A percentile compares a stretch with the other conserved stretches of the same genome.
Evolutionary conservation across 2,329 filamentous ascomycete genomes (phyloP).

Genomic region (Coleophoma eucalyptorum): DNA sequence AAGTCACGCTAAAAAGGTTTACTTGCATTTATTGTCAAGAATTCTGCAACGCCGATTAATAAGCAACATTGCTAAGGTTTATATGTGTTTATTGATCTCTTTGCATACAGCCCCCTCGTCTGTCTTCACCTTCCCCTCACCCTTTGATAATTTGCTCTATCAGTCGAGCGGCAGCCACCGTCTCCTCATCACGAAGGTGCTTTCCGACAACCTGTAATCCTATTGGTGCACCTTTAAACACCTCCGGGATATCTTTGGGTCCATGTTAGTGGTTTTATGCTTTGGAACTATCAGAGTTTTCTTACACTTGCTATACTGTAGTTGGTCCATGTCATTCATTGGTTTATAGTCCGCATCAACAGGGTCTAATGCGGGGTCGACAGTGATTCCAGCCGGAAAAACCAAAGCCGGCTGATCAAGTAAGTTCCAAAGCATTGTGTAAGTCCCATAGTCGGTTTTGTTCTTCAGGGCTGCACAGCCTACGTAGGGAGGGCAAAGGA

Average conservation of each 20-base stretch:
- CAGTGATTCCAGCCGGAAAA: constrained; percentile 48
- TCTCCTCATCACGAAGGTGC: constrained; percentile 45
- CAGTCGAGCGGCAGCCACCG: constrained; percentile 6
- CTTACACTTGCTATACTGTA: constrained; percentile 42
- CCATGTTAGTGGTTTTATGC: too few species aligned
- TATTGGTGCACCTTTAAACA: constrained; percentile 43
- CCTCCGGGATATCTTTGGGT: constrained; percentile 39
- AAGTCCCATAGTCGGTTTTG: not conserved
- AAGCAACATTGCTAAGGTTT: too few species aligned
- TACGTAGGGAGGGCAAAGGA: constrained; percentile 38
- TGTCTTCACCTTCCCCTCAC: too few species aligned
- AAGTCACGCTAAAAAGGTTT: too few species aligned
- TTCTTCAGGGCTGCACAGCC: too few species aligned
- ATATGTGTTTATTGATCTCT: too few species aligned
- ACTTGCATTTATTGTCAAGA: too few species aligned
- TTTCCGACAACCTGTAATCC: constrained; percentile 43
- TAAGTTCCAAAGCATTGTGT: constrained; percentile 40
- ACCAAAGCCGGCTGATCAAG: constrained; percentile 51
- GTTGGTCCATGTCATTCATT: constrained; percentile 33
- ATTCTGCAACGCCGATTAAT: too few species aligned
- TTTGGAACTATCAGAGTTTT: not conserved
- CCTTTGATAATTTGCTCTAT: too few species aligned
- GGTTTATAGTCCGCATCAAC: constrained; percentile 31
- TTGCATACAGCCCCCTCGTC: too few species aligned
- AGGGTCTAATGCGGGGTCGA: constrained; percentile 45